Conservation (phyloP, 2,329 filamentous ascomycete genomes). For the Venturiaceae sp. region DNA sequence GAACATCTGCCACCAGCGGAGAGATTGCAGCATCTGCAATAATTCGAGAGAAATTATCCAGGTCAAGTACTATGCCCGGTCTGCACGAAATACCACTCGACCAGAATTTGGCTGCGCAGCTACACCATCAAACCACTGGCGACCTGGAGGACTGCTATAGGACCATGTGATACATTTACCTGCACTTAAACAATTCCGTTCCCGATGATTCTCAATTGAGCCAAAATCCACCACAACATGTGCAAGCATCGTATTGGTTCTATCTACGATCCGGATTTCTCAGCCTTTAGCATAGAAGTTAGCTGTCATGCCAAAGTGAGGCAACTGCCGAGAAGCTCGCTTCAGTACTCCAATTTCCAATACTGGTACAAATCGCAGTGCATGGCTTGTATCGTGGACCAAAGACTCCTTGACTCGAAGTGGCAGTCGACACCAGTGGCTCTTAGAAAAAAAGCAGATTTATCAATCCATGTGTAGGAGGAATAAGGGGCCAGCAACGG, state of each 20-base stretch:
- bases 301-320: background rate
- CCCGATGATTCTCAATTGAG: background rate
- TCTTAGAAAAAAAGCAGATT: background rate
- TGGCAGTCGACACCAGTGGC: background rate
- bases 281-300: background rate
- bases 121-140: background rate
- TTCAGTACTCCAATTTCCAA: background rate
- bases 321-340: no score
- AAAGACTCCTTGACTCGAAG: background rate
- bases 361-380: background rate
- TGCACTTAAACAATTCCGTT: background rate
- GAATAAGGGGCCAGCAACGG: no score
- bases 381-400: background rate
- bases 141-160: background rate
- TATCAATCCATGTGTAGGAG: background rate
- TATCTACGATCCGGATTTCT: background rate
- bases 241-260: background rate
- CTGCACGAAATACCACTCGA: background rate
- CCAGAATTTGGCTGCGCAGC: background rate
- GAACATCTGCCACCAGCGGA: background rate
- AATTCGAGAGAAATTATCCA: background rate
- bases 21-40: background rate
- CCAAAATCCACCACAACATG: background rate
- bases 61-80: background rate
- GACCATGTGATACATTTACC: background rate